phyloP scores from a whole-genome alignment of 306 rosid species.

The Cucurbita pepo region DNA sequence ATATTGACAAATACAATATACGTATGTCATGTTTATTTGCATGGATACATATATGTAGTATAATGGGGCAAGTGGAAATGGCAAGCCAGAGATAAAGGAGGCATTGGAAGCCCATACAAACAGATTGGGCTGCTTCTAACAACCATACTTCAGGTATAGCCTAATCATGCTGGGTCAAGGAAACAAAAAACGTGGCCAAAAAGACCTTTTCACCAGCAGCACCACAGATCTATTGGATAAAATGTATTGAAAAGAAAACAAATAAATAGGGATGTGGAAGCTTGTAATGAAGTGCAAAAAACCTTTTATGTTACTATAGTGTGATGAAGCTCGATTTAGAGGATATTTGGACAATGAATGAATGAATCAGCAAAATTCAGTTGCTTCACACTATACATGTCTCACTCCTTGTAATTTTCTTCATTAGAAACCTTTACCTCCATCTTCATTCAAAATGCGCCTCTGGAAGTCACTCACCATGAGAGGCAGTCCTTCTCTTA shows the following conservation, averaged over 20 bases:
- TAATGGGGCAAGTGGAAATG: neutral
- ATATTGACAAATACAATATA: neutral
- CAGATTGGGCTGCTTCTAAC: neutral
- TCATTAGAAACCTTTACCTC: constrained; percentile 37
- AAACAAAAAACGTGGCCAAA: neutral
- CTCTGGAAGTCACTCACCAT: constrained; percentile 92
- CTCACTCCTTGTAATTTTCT: neutral
- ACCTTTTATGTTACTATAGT: neutral
- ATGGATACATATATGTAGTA: neutral
- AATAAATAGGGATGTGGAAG: constrained; percentile 3
- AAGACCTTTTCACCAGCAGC: neutral
- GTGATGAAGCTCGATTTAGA: neutral
- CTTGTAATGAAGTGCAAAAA: neutral
- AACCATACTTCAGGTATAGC: neutral
- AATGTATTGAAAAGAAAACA: neutral
- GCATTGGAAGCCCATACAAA: neutral
- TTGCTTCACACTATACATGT: neutral
- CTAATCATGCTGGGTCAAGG: neutral
- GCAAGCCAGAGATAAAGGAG: neutral
- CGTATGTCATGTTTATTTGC: neutral
- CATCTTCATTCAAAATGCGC: constrained; percentile 89
- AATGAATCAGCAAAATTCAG: neutral
- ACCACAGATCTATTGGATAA: neutral
- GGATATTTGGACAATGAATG: constrained; percentile 4
- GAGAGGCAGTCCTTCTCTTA: constrained; percentile 84